A percentile compares a stretch with the other conserved stretches of the same genome.
Evolutionary conservation across 768 basidiomycete genomes (phyloP).

Genomic region (Trametes coccinea): DNA sequence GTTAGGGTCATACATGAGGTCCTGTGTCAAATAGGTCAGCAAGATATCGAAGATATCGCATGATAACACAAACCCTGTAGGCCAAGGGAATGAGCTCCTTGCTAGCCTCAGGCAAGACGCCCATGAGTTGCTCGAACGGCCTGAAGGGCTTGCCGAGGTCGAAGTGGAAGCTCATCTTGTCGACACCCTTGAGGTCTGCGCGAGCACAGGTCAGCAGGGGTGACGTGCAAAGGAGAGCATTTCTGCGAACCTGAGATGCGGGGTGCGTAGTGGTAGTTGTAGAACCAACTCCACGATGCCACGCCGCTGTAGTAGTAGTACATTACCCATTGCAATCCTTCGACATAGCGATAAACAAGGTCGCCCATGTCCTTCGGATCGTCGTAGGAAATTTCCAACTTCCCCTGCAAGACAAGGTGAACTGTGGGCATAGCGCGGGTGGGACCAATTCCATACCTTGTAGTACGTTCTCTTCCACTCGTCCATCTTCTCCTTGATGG

Average conservation of each 20-base stretch:
- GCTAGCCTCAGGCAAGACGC: conserved; percentile 91
- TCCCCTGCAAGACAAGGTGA: conserved; percentile 54
- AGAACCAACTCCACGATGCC: conserved; percentile 99
- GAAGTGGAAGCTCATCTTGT: conserved; percentile 83
- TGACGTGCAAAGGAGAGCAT: not conserved
- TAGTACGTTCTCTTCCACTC: conserved; percentile 94
- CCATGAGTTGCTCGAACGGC: conserved; percentile 97
- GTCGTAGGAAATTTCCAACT: conserved; percentile 80
- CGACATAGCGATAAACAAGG: conserved; percentile 79
- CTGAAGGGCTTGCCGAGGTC: conserved; percentile 86
- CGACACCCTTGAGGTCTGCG: conserved; percentile 62
- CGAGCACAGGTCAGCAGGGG: conserved; percentile 22
- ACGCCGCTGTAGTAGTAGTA: conserved; percentile 98
- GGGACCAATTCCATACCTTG: conserved; percentile 46
- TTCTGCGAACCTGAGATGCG: conserved; percentile 79
- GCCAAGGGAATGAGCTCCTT: conserved; percentile 85
- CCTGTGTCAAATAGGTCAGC: conserved; percentile 45
- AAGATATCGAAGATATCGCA: not conserved
- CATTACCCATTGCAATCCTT: conserved; percentile 99
- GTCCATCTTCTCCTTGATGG: conserved; percentile 80
- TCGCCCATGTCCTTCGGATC: conserved; percentile 66
- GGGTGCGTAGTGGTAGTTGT: conserved; percentile 96
- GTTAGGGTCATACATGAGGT: conserved; percentile 81
- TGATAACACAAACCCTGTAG: conserved; percentile 61
- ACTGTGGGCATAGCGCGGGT: no score